Percentiles rank a stretch among this genome's conserved stretches.
phyloP scores from a whole-genome alignment of 805 yeast genomes.

The Cyberlindnera veronae region DNA sequence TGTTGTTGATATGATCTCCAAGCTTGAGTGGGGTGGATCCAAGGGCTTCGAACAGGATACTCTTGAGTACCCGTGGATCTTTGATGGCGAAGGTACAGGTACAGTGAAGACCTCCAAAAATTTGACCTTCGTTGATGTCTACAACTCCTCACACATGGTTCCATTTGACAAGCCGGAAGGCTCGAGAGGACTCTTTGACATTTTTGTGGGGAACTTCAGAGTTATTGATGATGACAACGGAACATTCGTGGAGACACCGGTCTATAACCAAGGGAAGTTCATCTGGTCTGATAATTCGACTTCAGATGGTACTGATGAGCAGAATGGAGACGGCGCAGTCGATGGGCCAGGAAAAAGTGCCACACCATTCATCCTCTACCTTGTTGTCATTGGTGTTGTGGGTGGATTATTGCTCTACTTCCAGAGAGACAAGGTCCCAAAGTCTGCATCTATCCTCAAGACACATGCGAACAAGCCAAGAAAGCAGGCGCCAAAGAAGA shows the following conservation, averaged over 20 bases:
- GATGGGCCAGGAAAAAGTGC: slow-evolving; percentile 17
- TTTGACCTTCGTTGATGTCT: slow-evolving; percentile 70
- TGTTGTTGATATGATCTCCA: slow-evolving; percentile 59
- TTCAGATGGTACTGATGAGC: no score
- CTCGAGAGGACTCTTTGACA: slow-evolving; percentile 68
- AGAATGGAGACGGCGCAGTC: not conserved
- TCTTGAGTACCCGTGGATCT: slow-evolving; percentile 41
- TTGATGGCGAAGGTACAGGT: slow-evolving; percentile 43
- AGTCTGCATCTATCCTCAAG: slow-evolving; percentile 21
- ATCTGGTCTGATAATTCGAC: slow-evolving; percentile 13
- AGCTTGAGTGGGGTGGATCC: slow-evolving; percentile 62
- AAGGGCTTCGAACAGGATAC: slow-evolving; percentile 30
- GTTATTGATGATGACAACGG: slow-evolving; percentile 15
- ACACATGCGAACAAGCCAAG: slow-evolving; percentile 10
- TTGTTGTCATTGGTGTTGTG: slow-evolving; percentile 18
- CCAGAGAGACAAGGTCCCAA: slow-evolving; percentile 18
- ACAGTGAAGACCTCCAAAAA: slow-evolving; percentile 55
- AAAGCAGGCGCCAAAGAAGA: slow-evolving; percentile 23
- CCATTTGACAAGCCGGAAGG: slow-evolving; percentile 75
- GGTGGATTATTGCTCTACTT: slow-evolving; percentile 20
- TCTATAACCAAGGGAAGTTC: slow-evolving; percentile 12
- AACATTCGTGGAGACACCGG: slow-evolving; percentile 25
- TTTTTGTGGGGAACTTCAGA: slow-evolving; percentile 27
- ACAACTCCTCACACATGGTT: slow-evolving; percentile 88
- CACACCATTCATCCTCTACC: slow-evolving; percentile 24